Base-by-base conservation (phyloP, 371 early-diverging fungal genomes). In the Catenaria anguillulae region DNA sequence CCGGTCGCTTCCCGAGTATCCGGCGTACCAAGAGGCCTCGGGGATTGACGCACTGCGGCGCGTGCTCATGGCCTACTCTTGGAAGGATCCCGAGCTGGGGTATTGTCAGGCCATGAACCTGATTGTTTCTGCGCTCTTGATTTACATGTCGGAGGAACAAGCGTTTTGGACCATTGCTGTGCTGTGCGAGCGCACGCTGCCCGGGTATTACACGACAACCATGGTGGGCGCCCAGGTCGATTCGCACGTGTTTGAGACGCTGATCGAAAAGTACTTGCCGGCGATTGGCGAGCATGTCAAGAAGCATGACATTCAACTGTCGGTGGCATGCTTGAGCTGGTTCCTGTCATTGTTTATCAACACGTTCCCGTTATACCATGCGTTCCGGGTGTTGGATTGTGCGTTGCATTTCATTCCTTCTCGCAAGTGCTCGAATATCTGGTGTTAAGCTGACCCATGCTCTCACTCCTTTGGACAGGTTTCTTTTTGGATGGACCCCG, bases 61-160 rank as follows among this genome's bases (percentile, higher is more conserved):
- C 33, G 96, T 96, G 17, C 73, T 97, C 33, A 82, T 78, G 40
- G 89, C 92, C 3, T 91, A 91, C 70, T 78, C 88, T 17, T 84
- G 86, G 84, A 80, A 81, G 65, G 82, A 90, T 62, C 85, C 89
- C 0, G 92, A 92, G 67, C 80, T 97, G 29, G 98, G 98, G 19
- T 97, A 97, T 72, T 96, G 97, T 70, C 97, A 97, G 71, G 97
- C 98, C 0, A 97, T 97, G 98, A 97, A 97, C 70, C 92, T 97
- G 69, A 88, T 97, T 3, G 90, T 91, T 21, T 89, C 90, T 37
- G 92, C 92, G 1, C 75, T 97, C 55, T 74, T 97, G 45, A 90
- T 97, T 42, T 93, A 88, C 64, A 79, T 89, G 79, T 85, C 84
- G 21, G 97, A 97, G 70, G 96, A 95, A 70, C 96, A 97, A 67